Base-by-base conservation (phyloP, 139 green algal species). In the Closterium sp. region DNA sequence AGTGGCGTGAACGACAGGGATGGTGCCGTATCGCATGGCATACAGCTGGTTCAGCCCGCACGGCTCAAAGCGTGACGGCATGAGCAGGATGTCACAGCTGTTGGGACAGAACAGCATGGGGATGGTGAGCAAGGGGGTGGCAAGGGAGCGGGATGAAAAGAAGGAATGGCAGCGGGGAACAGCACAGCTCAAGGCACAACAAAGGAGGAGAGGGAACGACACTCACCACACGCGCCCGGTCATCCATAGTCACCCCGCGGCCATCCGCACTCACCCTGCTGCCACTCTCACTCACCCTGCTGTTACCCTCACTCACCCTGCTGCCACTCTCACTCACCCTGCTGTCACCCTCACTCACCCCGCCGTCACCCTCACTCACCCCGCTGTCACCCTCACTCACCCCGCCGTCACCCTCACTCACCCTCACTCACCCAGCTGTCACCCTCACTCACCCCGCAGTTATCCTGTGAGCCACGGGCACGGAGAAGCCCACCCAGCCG, bases 1-100 rank as follows among this genome's bases (percentile, higher is more conserved):
- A 24, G 98, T 98, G 90, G 96, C 96, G 91, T 98, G 97, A 87
- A 97, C 97, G 21, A 99, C 95, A 3, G 98, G 98, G 28, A 99
- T 96, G 22, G 98, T 99, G 89, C 98, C 98, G 92, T 99, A 99
- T 1, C 96, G 95, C 97, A 99, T 99, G 34, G 98, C 98, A 73
- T 99, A 99, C 88, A 99, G 94, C 96, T 98, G 95, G 96, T 97
- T 98, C 30, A 98, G 95, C 19, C 97, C 97, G 3, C 38, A 99
- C 24, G 98, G 97, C 96, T 98, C 97, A 91, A 98, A 98, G 70
- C 97, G 94, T 3, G 95, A 97, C 11, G 97, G 97, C 97, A 99
- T 99, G 28, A 99, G 94, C 38, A 50, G 38, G 13, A 93, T 97
- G 96, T 98, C 97, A 27, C 95, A 96, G 17, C 92, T 94, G 89